phyloP scores from a whole-genome alignment of 768 basidiomycete genomes.

The Lactifluus volemus region DNA sequence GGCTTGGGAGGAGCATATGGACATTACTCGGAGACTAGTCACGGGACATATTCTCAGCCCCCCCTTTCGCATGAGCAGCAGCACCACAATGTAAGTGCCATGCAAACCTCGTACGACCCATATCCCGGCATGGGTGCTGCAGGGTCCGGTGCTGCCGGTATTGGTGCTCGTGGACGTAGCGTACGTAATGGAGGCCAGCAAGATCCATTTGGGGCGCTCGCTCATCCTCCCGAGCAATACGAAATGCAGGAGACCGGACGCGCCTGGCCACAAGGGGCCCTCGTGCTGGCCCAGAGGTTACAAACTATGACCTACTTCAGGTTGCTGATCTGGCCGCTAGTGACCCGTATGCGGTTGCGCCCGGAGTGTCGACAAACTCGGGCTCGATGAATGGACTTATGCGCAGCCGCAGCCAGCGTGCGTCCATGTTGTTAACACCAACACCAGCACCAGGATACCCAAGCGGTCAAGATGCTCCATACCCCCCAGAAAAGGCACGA shows the following conservation, averaged over 20 bases:
- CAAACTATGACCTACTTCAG: conserved; percentile 13
- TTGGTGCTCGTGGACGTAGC: conserved; percentile 30
- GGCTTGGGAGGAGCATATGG: conserved; percentile 22
- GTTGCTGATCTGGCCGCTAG: conserved; percentile 11
- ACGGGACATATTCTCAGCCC: conserved; percentile 47
- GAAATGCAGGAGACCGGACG: conserved; percentile 19
- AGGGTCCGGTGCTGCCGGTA: conserved; percentile 31
- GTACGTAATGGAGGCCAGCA: conserved; percentile 25
- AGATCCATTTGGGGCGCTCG: conserved; percentile 34
- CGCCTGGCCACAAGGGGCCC: conserved; percentile 7
- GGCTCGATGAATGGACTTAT: neutral
- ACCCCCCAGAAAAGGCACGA: neutral
- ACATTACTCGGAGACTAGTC: conserved; percentile 41
- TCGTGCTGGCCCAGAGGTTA: neutral
- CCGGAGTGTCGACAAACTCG: conserved; percentile 6
- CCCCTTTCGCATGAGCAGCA: conserved; percentile 29
- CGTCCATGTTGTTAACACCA: conserved; percentile 7
- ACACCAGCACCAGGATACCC: conserved; percentile 3
- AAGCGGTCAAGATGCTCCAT: neutral
- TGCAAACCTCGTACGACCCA: conserved; percentile 30
- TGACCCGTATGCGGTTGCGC: conserved; percentile 19
- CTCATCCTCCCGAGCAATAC: conserved; percentile 24
- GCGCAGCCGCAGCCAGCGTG: conserved; percentile 18
- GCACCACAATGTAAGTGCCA: conserved; percentile 41
- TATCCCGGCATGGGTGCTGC: conserved; percentile 25